Conservation (phyloP, 306 rosid species). For the Fragaria iinumae region DNA sequence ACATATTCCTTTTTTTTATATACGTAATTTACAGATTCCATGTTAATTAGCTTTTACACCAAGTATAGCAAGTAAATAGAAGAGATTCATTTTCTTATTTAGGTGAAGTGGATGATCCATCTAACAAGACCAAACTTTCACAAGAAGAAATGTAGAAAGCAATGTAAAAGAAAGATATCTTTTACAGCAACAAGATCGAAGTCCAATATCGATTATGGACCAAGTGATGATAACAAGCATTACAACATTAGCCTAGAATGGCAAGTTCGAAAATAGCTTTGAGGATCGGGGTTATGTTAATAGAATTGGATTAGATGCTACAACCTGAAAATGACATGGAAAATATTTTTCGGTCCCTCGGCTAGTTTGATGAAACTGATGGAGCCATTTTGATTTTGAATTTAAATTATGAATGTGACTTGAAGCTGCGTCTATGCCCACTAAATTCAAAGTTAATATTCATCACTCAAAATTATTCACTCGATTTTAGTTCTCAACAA, state of each 20-base stretch:
- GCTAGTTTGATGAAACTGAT: background rate
- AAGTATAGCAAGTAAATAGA: background rate
- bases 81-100: background rate
- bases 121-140: background rate
- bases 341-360: conserved; percentile 1
- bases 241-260: background rate
- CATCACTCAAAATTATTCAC: background rate
- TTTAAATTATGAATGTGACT: conserved; percentile 13
- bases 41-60: conserved; percentile 1
- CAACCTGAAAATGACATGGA: conserved; percentile 6
- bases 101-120: background rate
- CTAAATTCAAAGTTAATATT: background rate
- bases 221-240: background rate
- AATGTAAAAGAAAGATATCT: background rate
- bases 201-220: background rate
- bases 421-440: background rate
- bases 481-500: background rate
- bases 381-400: conserved; percentile 17
- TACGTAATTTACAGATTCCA: background rate
- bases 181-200: too few relatives aligned
- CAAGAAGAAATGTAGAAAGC: background rate
- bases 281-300: background rate
- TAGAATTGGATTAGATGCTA: background rate
- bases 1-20: background rate
- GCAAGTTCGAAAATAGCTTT: background rate